These are phyloP conservation scores for Trichosporon ovoides DNA, from an alignment of 1,284 basidiomycete genomes.

Conservation along the genomic window DNA sequence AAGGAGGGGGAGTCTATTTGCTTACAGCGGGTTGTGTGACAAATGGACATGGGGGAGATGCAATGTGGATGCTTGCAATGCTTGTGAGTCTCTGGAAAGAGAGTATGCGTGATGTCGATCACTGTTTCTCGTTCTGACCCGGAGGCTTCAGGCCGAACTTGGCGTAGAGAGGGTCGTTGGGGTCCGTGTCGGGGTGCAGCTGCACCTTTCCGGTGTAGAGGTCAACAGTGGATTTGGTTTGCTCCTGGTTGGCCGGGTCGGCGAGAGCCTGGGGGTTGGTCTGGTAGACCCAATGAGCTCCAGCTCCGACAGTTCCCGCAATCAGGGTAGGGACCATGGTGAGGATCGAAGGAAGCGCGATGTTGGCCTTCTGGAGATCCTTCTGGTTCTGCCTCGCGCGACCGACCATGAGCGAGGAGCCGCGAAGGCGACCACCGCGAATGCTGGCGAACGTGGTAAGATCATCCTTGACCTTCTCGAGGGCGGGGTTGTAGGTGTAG, in stretches of 20 bases:
- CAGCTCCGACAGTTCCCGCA: constrained; percentile 73
- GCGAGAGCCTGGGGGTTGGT: constrained; percentile 24
- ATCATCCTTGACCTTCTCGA: constrained; percentile 73
- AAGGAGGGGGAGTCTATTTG: neutral
- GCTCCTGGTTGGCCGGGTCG: constrained; percentile 39
- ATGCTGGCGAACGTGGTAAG: constrained; percentile 72
- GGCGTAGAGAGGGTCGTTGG: constrained; percentile 45
- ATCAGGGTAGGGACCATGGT: constrained; percentile 85
- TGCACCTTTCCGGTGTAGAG: constrained; percentile 64
- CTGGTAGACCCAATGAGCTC: constrained; percentile 48
- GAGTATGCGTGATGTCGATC: neutral
- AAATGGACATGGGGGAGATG: neutral
- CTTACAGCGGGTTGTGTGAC: neutral
- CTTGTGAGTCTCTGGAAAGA: no score
- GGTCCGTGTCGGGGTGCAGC: constrained; percentile 74
- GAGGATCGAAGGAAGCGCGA: constrained; percentile 59
- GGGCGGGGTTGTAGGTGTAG: constrained; percentile 44
- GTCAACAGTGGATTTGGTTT: constrained; percentile 35
- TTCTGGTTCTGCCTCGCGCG: constrained; percentile 56
- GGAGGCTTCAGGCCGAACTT: constrained; percentile 35
- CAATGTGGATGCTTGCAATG: neutral
- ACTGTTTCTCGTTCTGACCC: neutral
- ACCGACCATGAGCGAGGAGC: constrained; percentile 72
- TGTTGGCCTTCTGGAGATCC: constrained; percentile 53
- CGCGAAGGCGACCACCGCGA: constrained; percentile 65